Percentiles rank a stretch among this genome's conserved stretches.
Evolutionary conservation across 2,329 filamentous ascomycete species (phyloP).

Genomic region (Elsinoe arachidis): DNA sequence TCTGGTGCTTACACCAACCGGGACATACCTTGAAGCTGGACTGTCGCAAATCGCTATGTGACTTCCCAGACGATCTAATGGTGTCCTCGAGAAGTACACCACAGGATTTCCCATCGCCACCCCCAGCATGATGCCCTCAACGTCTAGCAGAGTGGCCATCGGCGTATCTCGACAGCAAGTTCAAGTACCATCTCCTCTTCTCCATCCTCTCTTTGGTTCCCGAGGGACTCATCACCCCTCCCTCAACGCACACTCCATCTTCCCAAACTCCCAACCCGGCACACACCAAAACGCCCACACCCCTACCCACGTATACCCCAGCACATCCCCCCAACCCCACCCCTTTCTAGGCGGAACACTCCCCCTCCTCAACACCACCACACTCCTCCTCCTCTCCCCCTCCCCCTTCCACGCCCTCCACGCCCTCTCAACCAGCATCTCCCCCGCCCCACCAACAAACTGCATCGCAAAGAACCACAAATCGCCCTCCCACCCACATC

Average conservation of each 20-base stretch:
- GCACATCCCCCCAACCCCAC: not conserved
- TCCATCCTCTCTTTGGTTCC: not conserved
- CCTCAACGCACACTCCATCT: not conserved
- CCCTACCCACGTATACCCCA: not conserved
- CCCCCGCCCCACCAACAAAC: constrained; percentile 8
- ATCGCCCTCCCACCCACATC: not conserved
- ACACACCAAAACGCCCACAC: not conserved
- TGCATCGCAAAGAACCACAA: constrained; percentile 10
- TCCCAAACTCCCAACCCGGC: not conserved
- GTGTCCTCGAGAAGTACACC: too few relatives aligned
- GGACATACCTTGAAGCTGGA: too few relatives aligned
- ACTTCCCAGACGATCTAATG: too few relatives aligned
- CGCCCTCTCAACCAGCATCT: constrained; percentile 13
- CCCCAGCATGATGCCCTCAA: too few relatives aligned
- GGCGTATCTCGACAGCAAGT: too few relatives aligned
- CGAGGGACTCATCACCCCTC: not conserved
- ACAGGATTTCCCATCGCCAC: too few relatives aligned
- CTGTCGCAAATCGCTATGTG: too few relatives aligned
- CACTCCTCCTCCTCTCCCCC: constrained; percentile 2
- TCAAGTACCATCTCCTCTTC: not conserved
- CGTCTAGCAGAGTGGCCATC: too few relatives aligned
- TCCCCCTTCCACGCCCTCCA: constrained; percentile 12
- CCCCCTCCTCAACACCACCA: not conserved
- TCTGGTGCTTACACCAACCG: too few relatives aligned
- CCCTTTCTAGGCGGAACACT: not conserved